These are phyloP conservation scores for Zygoascus meyerae DNA, from an alignment of 1,139 yeast genomes.

Conservation along the genomic window DNA sequence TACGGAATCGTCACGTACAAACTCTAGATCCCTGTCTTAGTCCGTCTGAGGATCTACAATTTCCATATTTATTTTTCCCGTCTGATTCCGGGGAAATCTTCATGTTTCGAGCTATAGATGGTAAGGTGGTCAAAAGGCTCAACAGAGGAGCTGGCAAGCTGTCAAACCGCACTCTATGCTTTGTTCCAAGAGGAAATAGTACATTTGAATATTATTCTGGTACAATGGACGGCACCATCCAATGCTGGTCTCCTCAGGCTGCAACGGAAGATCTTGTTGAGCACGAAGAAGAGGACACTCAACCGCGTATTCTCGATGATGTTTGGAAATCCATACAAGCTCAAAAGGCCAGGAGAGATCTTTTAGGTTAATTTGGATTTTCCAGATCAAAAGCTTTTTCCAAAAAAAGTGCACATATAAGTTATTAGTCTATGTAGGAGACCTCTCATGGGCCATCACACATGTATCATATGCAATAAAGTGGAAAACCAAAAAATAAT, in stretches of 20 bases:
- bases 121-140: constrained; percentile 53
- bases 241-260: constrained; percentile 27
- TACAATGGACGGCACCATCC: constrained; percentile 32
- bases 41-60: constrained; percentile 36
- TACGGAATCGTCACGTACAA: constrained; percentile 53
- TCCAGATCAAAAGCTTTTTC: no score
- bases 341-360: background rate
- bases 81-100: constrained; percentile 77
- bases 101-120: constrained; percentile 57
- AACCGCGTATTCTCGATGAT: constrained; percentile 4
- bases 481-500: no score
- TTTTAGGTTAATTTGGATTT: background rate
- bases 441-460: no score
- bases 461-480: no score
- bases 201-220: constrained; percentile 30
- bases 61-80: constrained; percentile 60
- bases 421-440: no score
- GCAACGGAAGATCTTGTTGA: constrained; percentile 2
- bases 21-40: constrained; percentile 38
- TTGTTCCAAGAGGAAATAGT: constrained; percentile 44
- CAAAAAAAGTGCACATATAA: no score
- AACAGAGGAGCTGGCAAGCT: constrained; percentile 31
- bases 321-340: constrained; percentile 7
- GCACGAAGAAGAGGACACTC: constrained; percentile 8
- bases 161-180: constrained; percentile 41